phyloP scores from a whole-genome alignment of 2,329 filamentous ascomycete species.

The Exophiala oligosperma region DNA sequence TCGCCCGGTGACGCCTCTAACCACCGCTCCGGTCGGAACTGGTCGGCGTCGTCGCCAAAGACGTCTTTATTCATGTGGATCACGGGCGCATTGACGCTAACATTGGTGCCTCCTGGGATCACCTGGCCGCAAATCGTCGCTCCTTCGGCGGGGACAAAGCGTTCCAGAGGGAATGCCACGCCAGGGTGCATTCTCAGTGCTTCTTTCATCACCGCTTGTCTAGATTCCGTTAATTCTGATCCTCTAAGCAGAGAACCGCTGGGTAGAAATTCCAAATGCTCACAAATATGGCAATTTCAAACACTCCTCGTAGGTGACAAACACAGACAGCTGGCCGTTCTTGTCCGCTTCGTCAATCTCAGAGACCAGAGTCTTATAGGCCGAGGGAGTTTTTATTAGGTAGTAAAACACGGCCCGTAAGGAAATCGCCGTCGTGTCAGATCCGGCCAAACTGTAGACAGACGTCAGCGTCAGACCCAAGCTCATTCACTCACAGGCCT shows the following conservation, averaged over 20 bases:
- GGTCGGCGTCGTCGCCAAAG: conserved; percentile 23
- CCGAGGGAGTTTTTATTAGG: conserved; percentile 62
- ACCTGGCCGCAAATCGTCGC: conserved; percentile 28
- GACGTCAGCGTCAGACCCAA: too few relatives aligned
- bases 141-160: conserved; percentile 51
- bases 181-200: conserved; percentile 48
- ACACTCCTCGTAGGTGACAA: conserved; percentile 12
- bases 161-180: conserved; percentile 31
- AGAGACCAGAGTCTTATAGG: conserved; percentile 12
- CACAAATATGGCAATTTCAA: conserved; percentile 16
- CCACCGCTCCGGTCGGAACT: conserved; percentile 31
- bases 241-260: neutral
- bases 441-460: conserved; percentile 62
- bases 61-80: conserved; percentile 17
- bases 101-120: conserved; percentile 30
- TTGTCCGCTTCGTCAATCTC: conserved; percentile 17
- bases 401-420: conserved; percentile 72
- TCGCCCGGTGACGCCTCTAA: conserved; percentile 35
- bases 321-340: conserved; percentile 3
- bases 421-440: conserved; percentile 75
- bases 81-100: conserved; percentile 7
- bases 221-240: neutral
- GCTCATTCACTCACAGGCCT: neutral
- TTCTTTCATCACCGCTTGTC: conserved; percentile 48
- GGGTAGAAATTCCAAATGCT: neutral